Evolutionary conservation across 768 basidiomycete species (phyloP), one percentile per base, ranked within the genome.

Genomic region (Suillus occidentalis): DNA sequence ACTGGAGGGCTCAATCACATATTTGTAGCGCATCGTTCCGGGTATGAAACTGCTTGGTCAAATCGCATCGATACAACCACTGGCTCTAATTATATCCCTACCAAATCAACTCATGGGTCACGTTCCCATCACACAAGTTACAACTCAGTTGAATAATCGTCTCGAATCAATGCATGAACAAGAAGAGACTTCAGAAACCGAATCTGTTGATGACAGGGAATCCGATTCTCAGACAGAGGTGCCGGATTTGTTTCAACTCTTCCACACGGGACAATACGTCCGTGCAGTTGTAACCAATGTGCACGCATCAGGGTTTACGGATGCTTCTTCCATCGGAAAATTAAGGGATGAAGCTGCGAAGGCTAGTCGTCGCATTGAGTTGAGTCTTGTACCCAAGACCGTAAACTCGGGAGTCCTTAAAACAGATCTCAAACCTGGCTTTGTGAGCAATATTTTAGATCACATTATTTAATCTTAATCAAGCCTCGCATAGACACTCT

Each of bases 21-120:
- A 63, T 47, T 2, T 20, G 31, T 70, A 96, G 94, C 87, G 94
- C 69, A 80, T 97, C 14, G 78, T 82, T 52, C 80, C 88, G 42
- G 96, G 95, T 43, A 95, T 94, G 85, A 94, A 89, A 73, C 84
- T 98, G 25, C 80, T 99, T 42, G 90, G 89, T n/a, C 91, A 95
- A 78, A 85, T 99, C 60, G 84, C 93, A 69, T 85, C 90, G 34
- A 85, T 99, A 61, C 87, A 94, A 66, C 92, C 96, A 13, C 87
- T 99, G 42, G 91, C 94, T 53, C 84, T 99, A 65, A 85, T 99
- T 64, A 82, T 99, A 36, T 98, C 97, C 20, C 83, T 99, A n/a
- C 97, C 97, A 20, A 93, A 96, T 71, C 96, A 98, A 77, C 87
- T 99, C 45, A 85, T 92, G 69, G 97, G 87, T 10, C 95, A 99